Percentiles rank a stretch among this genome's conserved stretches.
Conservation (phyloP, 1,284 basidiomycete genomes). For the Malassezia caprae region DNA sequence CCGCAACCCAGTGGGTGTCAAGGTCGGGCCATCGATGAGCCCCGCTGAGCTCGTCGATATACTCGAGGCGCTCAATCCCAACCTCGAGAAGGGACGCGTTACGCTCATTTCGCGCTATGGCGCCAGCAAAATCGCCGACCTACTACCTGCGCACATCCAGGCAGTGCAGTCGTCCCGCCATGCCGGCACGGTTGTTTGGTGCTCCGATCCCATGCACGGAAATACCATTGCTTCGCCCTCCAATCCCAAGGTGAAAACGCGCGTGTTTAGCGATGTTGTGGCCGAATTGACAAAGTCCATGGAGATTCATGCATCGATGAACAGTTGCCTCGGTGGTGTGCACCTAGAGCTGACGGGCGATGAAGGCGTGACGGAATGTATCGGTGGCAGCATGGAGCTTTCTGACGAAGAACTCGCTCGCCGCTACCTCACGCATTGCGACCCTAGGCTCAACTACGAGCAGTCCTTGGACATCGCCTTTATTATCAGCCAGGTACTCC, state of each 20-base stretch:
- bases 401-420: constrained; percentile 53
- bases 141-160: constrained; percentile 71
- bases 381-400: constrained; percentile 56
- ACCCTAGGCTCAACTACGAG: constrained; percentile 53
- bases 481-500: constrained; percentile 36
- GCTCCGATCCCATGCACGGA: constrained; percentile 96
- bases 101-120: constrained; percentile 90
- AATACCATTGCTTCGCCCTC: constrained; percentile 52
- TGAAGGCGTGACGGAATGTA: constrained; percentile 66
- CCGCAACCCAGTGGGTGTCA: constrained; percentile 90
- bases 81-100: constrained; percentile 69
- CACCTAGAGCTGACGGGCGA: constrained; percentile 95
- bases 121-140: constrained; percentile 60
- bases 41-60: constrained; percentile 69
- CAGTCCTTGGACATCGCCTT: constrained; percentile 51
- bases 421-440: constrained; percentile 50
- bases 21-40: constrained; percentile 81
- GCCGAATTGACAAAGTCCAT: constrained; percentile 73
- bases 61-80: constrained; percentile 68
- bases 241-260: constrained; percentile 53
- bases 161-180: constrained; percentile 71
- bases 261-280: constrained; percentile 82
- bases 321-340: constrained; percentile 74
- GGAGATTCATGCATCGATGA: constrained; percentile 53
- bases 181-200: constrained; percentile 66